Evolutionary conservation across 1,284 basidiomycete species (phyloP), one percentile per base, ranked within the genome.

Genomic region (Phellopilus nigrolimitatus): DNA sequence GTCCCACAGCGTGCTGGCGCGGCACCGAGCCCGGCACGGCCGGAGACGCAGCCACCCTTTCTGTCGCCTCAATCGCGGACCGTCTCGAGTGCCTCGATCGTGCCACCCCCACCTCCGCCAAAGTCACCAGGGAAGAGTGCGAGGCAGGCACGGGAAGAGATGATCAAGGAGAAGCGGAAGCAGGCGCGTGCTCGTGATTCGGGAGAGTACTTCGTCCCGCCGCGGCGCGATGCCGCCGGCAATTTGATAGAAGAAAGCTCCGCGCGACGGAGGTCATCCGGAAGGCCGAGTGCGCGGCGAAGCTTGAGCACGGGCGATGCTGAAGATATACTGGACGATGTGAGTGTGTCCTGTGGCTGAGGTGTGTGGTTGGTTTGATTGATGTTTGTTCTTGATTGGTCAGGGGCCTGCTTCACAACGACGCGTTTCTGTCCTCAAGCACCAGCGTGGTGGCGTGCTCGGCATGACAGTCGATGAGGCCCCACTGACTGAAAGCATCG

Each of bases 251-350:
- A 53, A 12, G 50, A 36, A 21, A 49, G 51, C 34, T 41, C 46
- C 9, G 57, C 51, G 51, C 59, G 46, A 54, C 63, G 54, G 54
- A 71, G 25, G 71, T 73, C 54, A 3, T 64, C 65, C 21, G 75
- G 75, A 22, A 67, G 82, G 41, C 79, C 80, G 4, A 78, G 70
- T 52, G 70, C 77, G 49, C 69, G 85, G 47, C 70, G 87, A 44
- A 90, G 86, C 61, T 76, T 80, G 73, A 89, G 85, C 57, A 84
- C 84, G 0, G 78, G 82, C 3, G 87, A 89, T 62, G 78, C 77
- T 4, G 74, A 80, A 39, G 69, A 71, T 36, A 51, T 75, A 40
- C 43, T 60, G 9, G 46, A 54, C 44, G 36, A 57, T 58, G 27
- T 64, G 65, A 57, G 59, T 64, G n/a, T n/a, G n/a, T n/a, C n/a